These are phyloP conservation scores for Chrysophaeum taylorii DNA, from an alignment of 352 stramenopile species.

Conservation along the genomic window DNA sequence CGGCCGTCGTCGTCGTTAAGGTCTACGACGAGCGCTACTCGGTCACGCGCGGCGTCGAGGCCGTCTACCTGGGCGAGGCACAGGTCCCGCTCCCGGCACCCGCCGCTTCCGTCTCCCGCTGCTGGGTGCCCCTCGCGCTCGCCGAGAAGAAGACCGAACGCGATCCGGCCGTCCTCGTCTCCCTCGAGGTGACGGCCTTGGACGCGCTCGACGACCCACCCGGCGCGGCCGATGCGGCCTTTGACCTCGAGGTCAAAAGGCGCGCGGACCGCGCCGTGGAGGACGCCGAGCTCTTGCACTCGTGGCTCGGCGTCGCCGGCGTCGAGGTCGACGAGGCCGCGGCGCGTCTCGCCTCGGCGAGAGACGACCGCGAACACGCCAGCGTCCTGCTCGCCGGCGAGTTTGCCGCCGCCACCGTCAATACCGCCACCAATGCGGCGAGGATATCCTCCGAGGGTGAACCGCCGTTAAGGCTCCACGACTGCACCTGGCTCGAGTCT, in stretches of 20 bases:
- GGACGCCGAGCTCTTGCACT: neutral
- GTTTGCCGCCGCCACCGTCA: too few relatives aligned
- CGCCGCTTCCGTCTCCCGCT: neutral
- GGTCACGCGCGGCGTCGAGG: neutral
- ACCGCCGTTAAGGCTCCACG: neutral
- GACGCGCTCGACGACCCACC: too few relatives aligned
- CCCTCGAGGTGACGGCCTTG: neutral
- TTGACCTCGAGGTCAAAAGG: neutral
- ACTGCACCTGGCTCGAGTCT: neutral
- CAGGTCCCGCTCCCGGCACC: neutral
- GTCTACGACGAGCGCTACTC: slow-evolving; percentile 5
- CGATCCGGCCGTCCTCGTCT: neutral
- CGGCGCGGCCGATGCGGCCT: neutral
- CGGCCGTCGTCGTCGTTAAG: neutral
- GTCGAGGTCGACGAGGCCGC: neutral
- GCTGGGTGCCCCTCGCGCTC: neutral
- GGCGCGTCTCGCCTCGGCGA: neutral
- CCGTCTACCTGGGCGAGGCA: neutral
- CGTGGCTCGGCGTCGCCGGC: neutral
- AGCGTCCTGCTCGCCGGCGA: too few relatives aligned
- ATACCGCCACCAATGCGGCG: neutral
- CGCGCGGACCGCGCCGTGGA: neutral
- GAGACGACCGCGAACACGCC: neutral
- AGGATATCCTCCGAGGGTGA: too few relatives aligned
- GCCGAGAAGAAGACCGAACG: neutral